Evolutionary conservation across 2,329 filamentous ascomycete species (phyloP), one percentile per base, ranked within the genome.

Genomic region (Cladosporium sp.): DNA sequence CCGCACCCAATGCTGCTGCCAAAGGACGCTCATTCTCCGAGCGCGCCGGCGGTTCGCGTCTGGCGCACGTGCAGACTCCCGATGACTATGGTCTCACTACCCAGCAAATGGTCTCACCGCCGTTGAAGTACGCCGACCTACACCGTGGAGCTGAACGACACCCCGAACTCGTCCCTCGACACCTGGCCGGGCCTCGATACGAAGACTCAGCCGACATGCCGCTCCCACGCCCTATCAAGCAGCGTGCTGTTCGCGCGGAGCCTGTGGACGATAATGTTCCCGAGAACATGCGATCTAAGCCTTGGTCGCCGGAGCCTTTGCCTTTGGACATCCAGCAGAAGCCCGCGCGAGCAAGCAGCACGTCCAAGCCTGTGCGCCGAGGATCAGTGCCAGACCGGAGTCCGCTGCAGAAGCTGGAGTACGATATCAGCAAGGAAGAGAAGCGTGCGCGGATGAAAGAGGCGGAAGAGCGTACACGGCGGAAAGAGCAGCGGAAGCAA

Each of bases 371-470:
- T 26, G 49, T 71, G 28, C 70, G 77, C 68, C 73, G 76, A 66
- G 82, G 84, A 64, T 87, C 91, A 79, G 91, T 94, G 73, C 85
- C 89, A 65, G 90, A 96, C 76, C 88, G 91, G 73, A 98, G 94
- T 68, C 95, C 96, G 61, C 84, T 99, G 61, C 94, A 99, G 78
- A 95, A 90, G 81, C 86, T 99, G 70, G 94, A 99, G 81, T 87
- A 91, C 74, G 93, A 91, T 79, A 94, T 97, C 78, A 97, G 91
- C 77, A 98, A 97, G 77, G 93, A 97, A 79, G 93, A 97, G 79
- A 96, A 96, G 78, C 86, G 94, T 69, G 92, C 93, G 10, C 86
- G 92, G 56, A 88, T 94, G 5, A 86, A 93, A 75, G 91, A 94
- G 72, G 92, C 92, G 6, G 94, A 97, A 76, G 84, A 88, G 70